A percentile compares a stretch with the other conserved stretches of the same genome.
Conservation (phyloP, 192 early-diverging fungal genomes). For the Rhizophagus sp. region DNA sequence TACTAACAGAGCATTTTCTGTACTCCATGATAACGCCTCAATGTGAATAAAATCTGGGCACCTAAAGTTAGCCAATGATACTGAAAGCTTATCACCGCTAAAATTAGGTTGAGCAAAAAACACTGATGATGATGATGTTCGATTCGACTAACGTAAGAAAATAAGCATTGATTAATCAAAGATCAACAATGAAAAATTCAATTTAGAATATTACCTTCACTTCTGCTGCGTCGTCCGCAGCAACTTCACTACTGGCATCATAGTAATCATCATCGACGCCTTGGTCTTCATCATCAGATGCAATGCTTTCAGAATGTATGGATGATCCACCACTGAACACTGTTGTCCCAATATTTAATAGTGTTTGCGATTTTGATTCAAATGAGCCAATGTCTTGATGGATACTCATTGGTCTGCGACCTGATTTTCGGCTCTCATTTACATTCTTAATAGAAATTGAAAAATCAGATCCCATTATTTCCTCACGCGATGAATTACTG, state of each 20-base stretch:
- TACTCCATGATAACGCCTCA: conserved; percentile 43
- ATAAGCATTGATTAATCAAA: conserved; percentile 6
- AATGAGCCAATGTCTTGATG: conserved; percentile 29
- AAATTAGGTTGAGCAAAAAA: conserved; percentile 31
- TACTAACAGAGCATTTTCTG: conserved; percentile 41
- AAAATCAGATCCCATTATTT: conserved; percentile 1
- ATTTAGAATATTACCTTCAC: conserved; percentile 10
- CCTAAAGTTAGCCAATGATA: conserved; percentile 47
- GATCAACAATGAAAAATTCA: no score
- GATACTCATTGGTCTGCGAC: conserved; percentile 29
- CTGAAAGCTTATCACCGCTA: conserved; percentile 48
- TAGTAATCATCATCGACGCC: conserved; percentile 21
- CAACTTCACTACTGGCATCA: conserved; percentile 26
- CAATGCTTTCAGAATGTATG: conserved; percentile 22
- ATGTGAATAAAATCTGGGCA: conserved; percentile 62
- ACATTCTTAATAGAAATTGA: neutral
- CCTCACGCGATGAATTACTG: conserved; percentile 30
- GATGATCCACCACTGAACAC: conserved; percentile 18
- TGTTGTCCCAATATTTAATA: conserved; percentile 19
- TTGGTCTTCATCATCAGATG: conserved; percentile 25
- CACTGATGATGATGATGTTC: conserved; percentile 37
- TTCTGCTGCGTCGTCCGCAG: conserved; percentile 12
- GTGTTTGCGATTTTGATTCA: conserved; percentile 5
- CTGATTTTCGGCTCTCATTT: neutral
- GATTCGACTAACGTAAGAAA: conserved; percentile 34